These are phyloP conservation scores for Gynandropsis gynandra DNA, from an alignment of 345 rosid genomes.

Conservation along the genomic window DNA sequence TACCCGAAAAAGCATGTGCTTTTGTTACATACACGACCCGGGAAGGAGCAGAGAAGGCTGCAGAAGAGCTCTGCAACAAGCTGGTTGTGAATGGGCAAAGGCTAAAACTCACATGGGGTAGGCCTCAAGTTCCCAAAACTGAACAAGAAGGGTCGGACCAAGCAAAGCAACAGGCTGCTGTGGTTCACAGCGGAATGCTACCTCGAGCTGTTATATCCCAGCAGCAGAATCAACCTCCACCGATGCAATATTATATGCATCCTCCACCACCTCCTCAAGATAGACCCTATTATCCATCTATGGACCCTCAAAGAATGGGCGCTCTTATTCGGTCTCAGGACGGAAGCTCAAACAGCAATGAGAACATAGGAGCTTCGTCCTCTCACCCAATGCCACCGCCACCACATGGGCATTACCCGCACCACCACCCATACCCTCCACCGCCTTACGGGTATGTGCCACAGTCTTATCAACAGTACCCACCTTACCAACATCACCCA, in stretches of 20 bases:
- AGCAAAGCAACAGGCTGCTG: slow-evolving; percentile 57
- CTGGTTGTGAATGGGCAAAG: slow-evolving; percentile 82
- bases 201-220: slow-evolving; percentile 85
- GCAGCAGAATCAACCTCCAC: slow-evolving; percentile 68
- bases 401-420: slow-evolving; percentile 43
- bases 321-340: slow-evolving; percentile 71
- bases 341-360: slow-evolving; percentile 41
- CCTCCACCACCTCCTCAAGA: slow-evolving; percentile 61
- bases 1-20: slow-evolving; percentile 82
- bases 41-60: slow-evolving; percentile 97
- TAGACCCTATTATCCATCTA: slow-evolving; percentile 79
- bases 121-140: slow-evolving; percentile 77
- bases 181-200: slow-evolving; percentile 71
- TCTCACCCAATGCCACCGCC: slow-evolving; percentile 42
- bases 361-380: slow-evolving; percentile 46
- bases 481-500: slow-evolving; percentile 34
- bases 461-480: slow-evolving; percentile 62
- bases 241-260: slow-evolving; percentile 66
- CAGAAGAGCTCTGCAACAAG: slow-evolving; percentile 79
- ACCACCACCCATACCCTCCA: slow-evolving; percentile 43
- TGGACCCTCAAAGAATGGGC: slow-evolving; percentile 99
- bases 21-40: slow-evolving; percentile 91
- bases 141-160: slow-evolving; percentile 62
- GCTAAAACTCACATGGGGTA: slow-evolving; percentile 94
- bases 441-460: slow-evolving; percentile 67